These are phyloP conservation scores for Austroboletus novae-zelandiae DNA, from an alignment of 1,284 basidiomycete species.

Conservation along the genomic window DNA sequence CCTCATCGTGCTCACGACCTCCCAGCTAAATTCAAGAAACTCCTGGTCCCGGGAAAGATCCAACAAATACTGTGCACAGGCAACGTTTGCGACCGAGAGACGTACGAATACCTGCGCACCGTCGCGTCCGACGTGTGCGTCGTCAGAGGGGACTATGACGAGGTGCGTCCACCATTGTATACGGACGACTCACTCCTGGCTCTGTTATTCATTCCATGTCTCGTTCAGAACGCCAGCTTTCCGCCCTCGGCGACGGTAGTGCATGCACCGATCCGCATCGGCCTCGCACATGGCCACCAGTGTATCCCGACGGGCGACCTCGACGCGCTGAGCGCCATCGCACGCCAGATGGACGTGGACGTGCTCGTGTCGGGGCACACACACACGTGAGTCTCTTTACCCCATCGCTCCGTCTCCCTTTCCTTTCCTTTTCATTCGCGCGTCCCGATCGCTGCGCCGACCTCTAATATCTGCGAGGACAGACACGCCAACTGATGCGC, in stretches of 20 bases:
- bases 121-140: conserved; percentile 94
- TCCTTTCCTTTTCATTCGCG: not conserved
- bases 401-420: not conserved
- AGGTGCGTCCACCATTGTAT: conserved; percentile 49
- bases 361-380: conserved; percentile 93
- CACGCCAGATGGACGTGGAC: conserved; percentile 96
- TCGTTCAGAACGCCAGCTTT: conserved; percentile 58
- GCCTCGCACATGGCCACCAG: conserved; percentile 94
- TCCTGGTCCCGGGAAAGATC: conserved; percentile 95
- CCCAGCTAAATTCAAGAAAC: conserved; percentile 95
- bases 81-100: conserved; percentile 97
- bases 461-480: not conserved
- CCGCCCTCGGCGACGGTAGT: conserved; percentile 82
- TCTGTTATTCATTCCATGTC: conserved; percentile 12
- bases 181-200: not conserved
- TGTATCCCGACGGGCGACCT: conserved; percentile 90
- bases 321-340: conserved; percentile 84
- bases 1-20: conserved; percentile 88
- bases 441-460: no score
- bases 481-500: not conserved
- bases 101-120: conserved; percentile 96
- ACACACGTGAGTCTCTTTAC: conserved; percentile 68
- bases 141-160: conserved; percentile 94
- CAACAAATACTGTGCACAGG: conserved; percentile 98
- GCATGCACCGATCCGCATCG: conserved; percentile 89